Conservation (phyloP, 768 basidiomycete genomes). For the Nevesoporus exiguus region DNA sequence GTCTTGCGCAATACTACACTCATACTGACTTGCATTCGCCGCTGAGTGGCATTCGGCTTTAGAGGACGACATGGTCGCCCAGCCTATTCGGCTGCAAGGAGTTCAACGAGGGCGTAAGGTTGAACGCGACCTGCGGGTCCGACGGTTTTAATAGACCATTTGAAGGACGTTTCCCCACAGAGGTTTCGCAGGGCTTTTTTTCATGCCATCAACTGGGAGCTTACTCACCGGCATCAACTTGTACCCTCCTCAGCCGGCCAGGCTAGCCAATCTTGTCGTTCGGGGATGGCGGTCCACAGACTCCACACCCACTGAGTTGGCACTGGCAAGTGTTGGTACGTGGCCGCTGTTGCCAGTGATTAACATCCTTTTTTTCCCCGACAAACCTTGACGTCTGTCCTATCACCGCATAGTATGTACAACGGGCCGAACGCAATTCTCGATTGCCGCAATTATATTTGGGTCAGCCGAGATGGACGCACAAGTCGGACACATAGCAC, state of each 20-base stretch:
- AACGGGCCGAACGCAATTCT: neutral
- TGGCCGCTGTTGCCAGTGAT: neutral
- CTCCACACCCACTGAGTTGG: no score
- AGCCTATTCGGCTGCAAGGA: neutral
- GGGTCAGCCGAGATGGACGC: neutral
- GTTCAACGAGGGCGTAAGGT: neutral
- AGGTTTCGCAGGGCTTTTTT: constrained; percentile 8
- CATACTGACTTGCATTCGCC: neutral
- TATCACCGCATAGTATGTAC: neutral
- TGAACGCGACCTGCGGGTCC: neutral
- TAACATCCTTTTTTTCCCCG: neutral
- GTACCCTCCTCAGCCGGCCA: neutral
- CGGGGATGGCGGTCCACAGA: neutral
- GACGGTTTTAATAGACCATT: constrained; percentile 7
- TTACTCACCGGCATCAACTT: constrained; percentile 7
- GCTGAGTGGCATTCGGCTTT: neutral
- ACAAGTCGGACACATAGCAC: neutral
- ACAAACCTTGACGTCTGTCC: neutral
- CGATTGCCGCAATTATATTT: neutral
- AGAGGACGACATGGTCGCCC: constrained; percentile 1
- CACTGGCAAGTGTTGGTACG: neutral
- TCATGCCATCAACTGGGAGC: neutral
- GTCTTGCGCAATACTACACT: neutral
- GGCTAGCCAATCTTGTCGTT: neutral
- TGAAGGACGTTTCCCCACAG: neutral